A percentile compares a stretch with the other conserved stretches of the same genome.
phyloP scores from a whole-genome alignment of 192 early-diverging fungal genomes.

The Mortierella hygrophila region DNA sequence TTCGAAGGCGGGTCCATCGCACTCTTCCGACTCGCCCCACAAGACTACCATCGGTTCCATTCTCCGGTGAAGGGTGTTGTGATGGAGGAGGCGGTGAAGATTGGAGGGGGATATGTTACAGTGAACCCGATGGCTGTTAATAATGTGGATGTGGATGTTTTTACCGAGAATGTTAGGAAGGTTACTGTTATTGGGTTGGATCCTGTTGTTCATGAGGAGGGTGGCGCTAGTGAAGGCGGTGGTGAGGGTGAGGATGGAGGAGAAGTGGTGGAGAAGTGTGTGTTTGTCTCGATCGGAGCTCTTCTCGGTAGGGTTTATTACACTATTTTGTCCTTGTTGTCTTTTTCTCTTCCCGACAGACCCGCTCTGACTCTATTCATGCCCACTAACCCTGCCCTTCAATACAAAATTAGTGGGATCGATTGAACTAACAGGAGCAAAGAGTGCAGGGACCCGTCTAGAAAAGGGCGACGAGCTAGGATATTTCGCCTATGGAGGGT shows the following conservation, averaged over 20 bases:
- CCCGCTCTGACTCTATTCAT: background rate
- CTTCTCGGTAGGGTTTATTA: conserved; percentile 56
- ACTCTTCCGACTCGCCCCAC: conserved; percentile 81
- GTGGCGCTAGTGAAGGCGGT: background rate
- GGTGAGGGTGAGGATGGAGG: background rate
- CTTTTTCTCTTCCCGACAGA: background rate
- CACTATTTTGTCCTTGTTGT: background rate
- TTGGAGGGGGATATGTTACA: conserved; percentile 76
- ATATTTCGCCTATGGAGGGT: conserved; percentile 86
- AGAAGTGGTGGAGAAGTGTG: conserved; percentile 64
- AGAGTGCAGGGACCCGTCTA: conserved; percentile 56
- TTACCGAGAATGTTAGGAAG: conserved; percentile 75
- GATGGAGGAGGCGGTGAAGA: conserved; percentile 41
- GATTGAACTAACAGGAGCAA: conserved; percentile 67
- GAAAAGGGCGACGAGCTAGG: conserved; percentile 82
- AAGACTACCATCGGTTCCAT: conserved; percentile 88
- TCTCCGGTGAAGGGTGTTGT: conserved; percentile 68
- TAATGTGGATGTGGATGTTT: conserved; percentile 71
- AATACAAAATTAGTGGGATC: conserved; percentile 70
- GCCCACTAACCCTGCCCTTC: background rate
- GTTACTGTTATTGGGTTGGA: conserved; percentile 64
- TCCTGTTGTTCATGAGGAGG: background rate
- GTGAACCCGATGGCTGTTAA: conserved; percentile 83
- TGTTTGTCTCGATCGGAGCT: conserved; percentile 76
- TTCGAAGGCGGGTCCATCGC: conserved; percentile 73